Evolutionary conservation across 2,329 filamentous ascomycete species (phyloP).

Genomic region (Penicillium concentricum): DNA sequence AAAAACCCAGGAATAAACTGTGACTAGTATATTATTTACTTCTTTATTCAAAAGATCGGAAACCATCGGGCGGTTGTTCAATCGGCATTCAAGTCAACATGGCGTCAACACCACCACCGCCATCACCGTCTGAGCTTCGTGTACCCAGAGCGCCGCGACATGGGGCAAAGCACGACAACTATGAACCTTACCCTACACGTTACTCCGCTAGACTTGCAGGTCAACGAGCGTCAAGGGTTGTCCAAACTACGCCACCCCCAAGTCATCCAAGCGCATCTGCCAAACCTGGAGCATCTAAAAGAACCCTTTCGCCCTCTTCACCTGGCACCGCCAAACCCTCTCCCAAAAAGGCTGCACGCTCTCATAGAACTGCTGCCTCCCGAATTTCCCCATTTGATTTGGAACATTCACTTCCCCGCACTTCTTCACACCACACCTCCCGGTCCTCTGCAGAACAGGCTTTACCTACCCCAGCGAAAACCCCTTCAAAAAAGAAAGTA

Average conservation of each 20-base stretch:
- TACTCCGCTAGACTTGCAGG: slow-evolving; percentile 42
- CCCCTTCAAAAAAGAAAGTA: slow-evolving; percentile 55
- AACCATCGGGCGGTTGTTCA: background rate
- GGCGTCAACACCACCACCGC: slow-evolving; percentile 48
- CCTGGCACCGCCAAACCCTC: slow-evolving; percentile 19
- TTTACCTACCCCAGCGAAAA: slow-evolving; percentile 63
- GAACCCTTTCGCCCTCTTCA: slow-evolving; percentile 5
- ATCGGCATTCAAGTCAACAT: slow-evolving; percentile 25
- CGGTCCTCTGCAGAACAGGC: slow-evolving; percentile 38
- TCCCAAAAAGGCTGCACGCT: slow-evolving; percentile 22
- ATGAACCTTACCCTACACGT: slow-evolving; percentile 41
- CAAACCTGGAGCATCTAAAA: slow-evolving; percentile 20
- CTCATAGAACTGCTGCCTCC: slow-evolving; percentile 2
- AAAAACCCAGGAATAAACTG: background rate
- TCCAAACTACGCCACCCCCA: slow-evolving; percentile 33
- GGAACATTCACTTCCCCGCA: slow-evolving; percentile 20
- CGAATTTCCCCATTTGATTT: slow-evolving; percentile 4
- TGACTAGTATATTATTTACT: background rate
- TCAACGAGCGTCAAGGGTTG: slow-evolving; percentile 29
- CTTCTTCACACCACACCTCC: slow-evolving; percentile 23
- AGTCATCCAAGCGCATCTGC: slow-evolving; percentile 22
- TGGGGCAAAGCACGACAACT: slow-evolving; percentile 46
- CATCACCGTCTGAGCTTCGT: slow-evolving; percentile 33
- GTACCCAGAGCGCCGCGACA: slow-evolving; percentile 47
- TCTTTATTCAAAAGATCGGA: background rate